Conservation (phyloP, 306 rosid species). For the Vicia sativa region DNA sequence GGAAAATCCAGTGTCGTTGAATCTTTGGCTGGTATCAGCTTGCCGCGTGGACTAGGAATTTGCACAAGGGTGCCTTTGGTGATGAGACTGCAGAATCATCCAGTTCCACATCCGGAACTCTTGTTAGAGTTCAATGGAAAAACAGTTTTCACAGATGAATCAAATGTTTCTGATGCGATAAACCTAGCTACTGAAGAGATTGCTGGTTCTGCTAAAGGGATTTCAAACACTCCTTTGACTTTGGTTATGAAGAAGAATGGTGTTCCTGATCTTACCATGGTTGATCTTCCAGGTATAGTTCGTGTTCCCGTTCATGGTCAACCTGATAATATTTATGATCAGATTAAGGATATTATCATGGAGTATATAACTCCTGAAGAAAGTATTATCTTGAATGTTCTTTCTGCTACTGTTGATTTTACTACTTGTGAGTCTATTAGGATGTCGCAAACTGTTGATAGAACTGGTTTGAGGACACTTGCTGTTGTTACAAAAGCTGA, state of each 20-base stretch:
- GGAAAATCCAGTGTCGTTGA: background rate
- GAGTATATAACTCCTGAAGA: background rate
- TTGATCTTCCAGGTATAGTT: slow-evolving; percentile 65
- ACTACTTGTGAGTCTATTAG: background rate
- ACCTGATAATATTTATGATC: slow-evolving; percentile 57
- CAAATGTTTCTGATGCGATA: slow-evolving; percentile 42
- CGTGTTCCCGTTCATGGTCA: slow-evolving; percentile 62
- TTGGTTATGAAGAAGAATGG: slow-evolving; percentile 53
- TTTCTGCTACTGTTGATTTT: slow-evolving; percentile 11
- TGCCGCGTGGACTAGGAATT: background rate
- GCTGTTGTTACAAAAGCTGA: slow-evolving; percentile 67
- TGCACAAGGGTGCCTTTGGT: slow-evolving; percentile 47
- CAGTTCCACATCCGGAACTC: slow-evolving; percentile 37
- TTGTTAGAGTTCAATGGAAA: slow-evolving; percentile 44
- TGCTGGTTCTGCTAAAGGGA: slow-evolving; percentile 52
- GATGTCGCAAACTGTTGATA: slow-evolving; percentile 44
- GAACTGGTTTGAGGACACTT: slow-evolving; percentile 53
- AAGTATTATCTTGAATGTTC: background rate
- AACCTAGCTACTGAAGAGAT: slow-evolving; percentile 50
- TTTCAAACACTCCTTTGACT: slow-evolving; percentile 47
- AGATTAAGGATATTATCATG: background rate
- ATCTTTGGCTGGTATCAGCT: slow-evolving; percentile 2
- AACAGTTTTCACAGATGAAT: slow-evolving; percentile 36
- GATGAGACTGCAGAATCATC: slow-evolving; percentile 55
- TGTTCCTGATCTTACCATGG: slow-evolving; percentile 58